Evolutionary conservation across 129 eudicot genomes (phyloP), one percentile per base, ranked within the genome.

Genomic region (Pseudognaphalium luteoalbum): DNA sequence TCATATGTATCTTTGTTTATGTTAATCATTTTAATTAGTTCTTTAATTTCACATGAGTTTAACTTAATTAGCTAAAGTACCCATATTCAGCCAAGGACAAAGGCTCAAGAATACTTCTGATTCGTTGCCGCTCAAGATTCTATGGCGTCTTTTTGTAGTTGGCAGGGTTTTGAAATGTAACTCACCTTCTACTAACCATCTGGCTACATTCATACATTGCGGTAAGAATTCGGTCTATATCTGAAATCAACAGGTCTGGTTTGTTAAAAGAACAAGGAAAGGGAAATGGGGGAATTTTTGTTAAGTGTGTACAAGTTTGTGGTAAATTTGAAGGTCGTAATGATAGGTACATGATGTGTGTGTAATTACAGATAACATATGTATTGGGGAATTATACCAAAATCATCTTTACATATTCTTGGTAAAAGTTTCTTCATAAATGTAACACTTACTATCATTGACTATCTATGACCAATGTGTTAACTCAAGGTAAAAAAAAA

Each of bases 391-490:
- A 80, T 37, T 35, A 64, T 80, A 80, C 83, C 82, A 73, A 34
- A 80, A 66, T 51, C 42, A 80, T 73, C 69, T 80, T 79, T 72
- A 73, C 74, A 80, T 73, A 44, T 80, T 73, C 83, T 57, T 80
- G 75, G 83, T 68, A 59, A 80, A 80, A 80, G 75, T 69, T 56
- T 57, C 79, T 80, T 58, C 83, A 73, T 80, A 73, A 80, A 80
- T 80, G 83, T 73, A 57, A 9, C 70, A 80, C 70, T 66, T 70
- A 67, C 75, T 58, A 42, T 70, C 75, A 44, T 73, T 80, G 83
- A 80, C 83, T 65, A 66, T 67, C 83, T 65, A 66, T 67, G 63
- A 74, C 79, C 73, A 72, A 56, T 11, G 52, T 19, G 70, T 73
- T 80, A 41, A 80, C 69, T 73, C 70, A 73, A 56, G 79, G 79